Percentiles rank a stretch among this genome's conserved stretches.
These are phyloP conservation scores for Mycena maculata DNA, from an alignment of 768 basidiomycete genomes.

Conservation along the genomic window DNA sequence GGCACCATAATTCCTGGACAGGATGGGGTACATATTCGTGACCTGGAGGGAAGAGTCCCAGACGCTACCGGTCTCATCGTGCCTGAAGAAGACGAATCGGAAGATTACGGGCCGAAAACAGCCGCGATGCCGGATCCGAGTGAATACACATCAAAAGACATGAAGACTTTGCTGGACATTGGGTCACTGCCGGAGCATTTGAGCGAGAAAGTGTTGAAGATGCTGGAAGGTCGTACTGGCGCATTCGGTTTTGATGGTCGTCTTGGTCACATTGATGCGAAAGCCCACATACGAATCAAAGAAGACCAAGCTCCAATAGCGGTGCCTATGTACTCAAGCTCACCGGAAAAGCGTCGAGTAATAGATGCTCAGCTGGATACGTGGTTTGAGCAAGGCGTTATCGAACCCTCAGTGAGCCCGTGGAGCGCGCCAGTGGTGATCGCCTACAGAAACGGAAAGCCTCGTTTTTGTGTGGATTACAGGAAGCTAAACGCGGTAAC, in stretches of 20 bases:
- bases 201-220: not conserved
- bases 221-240: not conserved
- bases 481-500: no score
- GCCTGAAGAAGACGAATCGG: not conserved
- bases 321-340: conserved; percentile 26
- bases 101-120: not conserved
- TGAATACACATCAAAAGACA: not conserved
- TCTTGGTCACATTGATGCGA: not conserved
- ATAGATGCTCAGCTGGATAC: no score
- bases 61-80: not conserved
- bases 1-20: no score
- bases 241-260: not conserved
- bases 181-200: not conserved
- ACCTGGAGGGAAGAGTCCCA: no score
- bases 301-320: not conserved
- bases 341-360: not conserved
- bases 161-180: not conserved
- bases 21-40: no score
- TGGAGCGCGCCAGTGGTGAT: no score
- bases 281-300: not conserved
- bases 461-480: no score
- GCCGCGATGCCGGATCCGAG: not conserved
- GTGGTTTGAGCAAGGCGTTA: no score
- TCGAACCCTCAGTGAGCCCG: no score
- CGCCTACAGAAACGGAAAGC: no score